Evolutionary conservation across 495 filamentous ascomycete genomes (phyloP).

Genomic region (Hypoxylon subgilvum): DNA sequence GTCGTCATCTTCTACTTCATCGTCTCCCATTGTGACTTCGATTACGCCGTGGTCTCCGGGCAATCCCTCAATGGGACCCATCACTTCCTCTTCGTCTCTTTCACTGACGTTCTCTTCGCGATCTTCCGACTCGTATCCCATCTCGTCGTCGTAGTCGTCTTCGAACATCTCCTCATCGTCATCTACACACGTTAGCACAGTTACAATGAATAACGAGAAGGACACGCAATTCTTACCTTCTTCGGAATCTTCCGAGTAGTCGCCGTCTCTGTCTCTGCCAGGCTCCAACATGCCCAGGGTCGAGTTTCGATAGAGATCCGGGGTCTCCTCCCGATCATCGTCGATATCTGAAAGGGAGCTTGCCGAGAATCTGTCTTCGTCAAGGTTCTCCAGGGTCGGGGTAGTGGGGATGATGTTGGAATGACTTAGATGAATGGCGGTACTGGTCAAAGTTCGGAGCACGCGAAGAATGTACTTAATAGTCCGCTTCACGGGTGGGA

Average conservation of each 20-base stretch:
- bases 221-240: conserved; percentile 58
- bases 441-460: conserved; percentile 82
- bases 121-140: conserved; percentile 81
- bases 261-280: conserved; percentile 67
- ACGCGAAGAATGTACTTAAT: conserved; percentile 96
- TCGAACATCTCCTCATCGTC: conserved; percentile 84
- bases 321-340: conserved; percentile 91
- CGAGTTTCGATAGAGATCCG: conserved; percentile 95
- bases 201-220: neutral
- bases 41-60: conserved; percentile 76
- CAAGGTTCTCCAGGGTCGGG: conserved; percentile 70
- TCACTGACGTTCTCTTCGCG: conserved; percentile 91
- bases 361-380: conserved; percentile 88
- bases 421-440: conserved; percentile 83
- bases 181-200: conserved; percentile 47
- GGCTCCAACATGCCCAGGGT: conserved; percentile 94
- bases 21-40: conserved; percentile 85
- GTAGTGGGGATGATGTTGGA: conserved; percentile 70
- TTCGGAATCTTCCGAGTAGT: conserved; percentile 71
- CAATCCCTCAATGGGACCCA: conserved; percentile 85
- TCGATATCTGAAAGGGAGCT: conserved; percentile 88
- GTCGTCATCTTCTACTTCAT: too few relatives aligned
- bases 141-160: conserved; percentile 81
- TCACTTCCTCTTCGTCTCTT: conserved; percentile 77
- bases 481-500: conserved; percentile 86